phyloP scores from a whole-genome alignment of 129 eudicot genomes.

The Lonicera japonica region DNA sequence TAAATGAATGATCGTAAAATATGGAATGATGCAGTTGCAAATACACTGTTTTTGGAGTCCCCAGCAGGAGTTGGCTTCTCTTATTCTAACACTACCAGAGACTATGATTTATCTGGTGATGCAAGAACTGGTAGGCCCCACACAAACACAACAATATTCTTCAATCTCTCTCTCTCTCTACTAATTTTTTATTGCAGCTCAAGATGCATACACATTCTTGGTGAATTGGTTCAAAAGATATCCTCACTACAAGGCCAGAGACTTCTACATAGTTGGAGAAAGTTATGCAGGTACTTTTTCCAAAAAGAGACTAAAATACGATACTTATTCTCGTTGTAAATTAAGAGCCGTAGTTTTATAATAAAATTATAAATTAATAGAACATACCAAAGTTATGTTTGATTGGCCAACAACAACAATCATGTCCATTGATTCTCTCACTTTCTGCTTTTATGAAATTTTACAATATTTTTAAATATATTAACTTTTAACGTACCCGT shows the following conservation, averaged over 20 bases:
- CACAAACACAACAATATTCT: too few species aligned
- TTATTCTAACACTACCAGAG: slow-evolving; percentile 45
- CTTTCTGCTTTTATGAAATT: too few species aligned
- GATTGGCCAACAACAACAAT: too few species aligned
- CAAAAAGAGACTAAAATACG: neutral
- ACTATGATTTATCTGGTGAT: slow-evolving; percentile 47
- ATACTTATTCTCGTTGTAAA: too few species aligned
- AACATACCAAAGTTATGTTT: too few species aligned
- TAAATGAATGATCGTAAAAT: neutral
- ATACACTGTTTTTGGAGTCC: slow-evolving; percentile 44
- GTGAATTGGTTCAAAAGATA: slow-evolving; percentile 50
- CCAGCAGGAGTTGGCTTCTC: slow-evolving; percentile 62
- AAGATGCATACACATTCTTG: slow-evolving; percentile 44
- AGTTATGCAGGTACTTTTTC: slow-evolving; percentile 53
- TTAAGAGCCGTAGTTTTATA: too few species aligned
- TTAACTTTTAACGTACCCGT: neutral
- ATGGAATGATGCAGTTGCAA: slow-evolving; percentile 29
- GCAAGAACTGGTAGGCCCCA: slow-evolving; percentile 37
- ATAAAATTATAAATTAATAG: too few species aligned
- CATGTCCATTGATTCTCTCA: too few species aligned
- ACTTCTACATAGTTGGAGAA: slow-evolving; percentile 53
- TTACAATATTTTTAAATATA: too few species aligned
- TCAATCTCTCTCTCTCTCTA: neutral
- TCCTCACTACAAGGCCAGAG: slow-evolving; percentile 40
- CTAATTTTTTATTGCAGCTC: slow-evolving; percentile 29